phyloP scores from a whole-genome alignment of 164 flowering plant species.

The Taxillus chinensis region DNA sequence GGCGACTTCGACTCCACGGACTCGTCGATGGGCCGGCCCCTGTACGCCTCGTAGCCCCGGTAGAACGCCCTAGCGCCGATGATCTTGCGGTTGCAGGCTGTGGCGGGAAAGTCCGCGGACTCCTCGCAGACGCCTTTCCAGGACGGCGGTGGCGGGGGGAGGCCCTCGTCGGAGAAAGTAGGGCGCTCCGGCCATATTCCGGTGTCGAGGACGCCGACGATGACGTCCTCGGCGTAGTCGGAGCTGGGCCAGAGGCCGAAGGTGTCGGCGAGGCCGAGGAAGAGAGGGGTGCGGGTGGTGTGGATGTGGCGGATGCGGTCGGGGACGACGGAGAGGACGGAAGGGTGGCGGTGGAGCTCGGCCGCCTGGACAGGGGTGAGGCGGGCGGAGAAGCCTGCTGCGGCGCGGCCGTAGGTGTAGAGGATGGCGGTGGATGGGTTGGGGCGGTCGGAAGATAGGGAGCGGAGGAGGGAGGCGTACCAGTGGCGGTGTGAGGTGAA shows the following conservation, averaged over 20 bases:
- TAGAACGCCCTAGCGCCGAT: slow-evolving; percentile 65
- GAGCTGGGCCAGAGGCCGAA: slow-evolving; percentile 67
- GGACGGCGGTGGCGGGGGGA: slow-evolving; percentile 32
- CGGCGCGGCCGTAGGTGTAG: slow-evolving; percentile 51
- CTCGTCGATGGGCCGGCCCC: slow-evolving; percentile 22
- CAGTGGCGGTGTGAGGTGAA: slow-evolving; percentile 51
- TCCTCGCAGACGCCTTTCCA: slow-evolving; percentile 67
- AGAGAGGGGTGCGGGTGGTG: slow-evolving; percentile 70
- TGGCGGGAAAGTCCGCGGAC: slow-evolving; percentile 30
- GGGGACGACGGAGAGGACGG: slow-evolving; percentile 43
- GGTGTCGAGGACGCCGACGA: slow-evolving; percentile 75
- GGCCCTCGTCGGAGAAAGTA: slow-evolving; percentile 55
- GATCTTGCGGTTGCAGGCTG: slow-evolving; percentile 56
- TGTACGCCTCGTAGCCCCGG: slow-evolving; percentile 38
- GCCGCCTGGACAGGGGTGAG: slow-evolving; percentile 49
- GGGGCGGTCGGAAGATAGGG: slow-evolving; percentile 33
- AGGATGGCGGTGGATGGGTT: slow-evolving; percentile 35
- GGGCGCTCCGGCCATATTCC: slow-evolving; percentile 77
- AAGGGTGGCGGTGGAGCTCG: slow-evolving; percentile 30
- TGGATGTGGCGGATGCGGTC: slow-evolving; percentile 44
- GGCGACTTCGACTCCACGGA: slow-evolving; percentile 52
- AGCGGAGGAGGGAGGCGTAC: slow-evolving; percentile 47
- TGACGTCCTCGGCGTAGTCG: slow-evolving; percentile 54
- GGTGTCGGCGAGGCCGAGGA: slow-evolving; percentile 45
- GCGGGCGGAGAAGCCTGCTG: slow-evolving; percentile 58